Base-by-base conservation (phyloP, 1,139 yeast species). In the Hansenula sp. region DNA sequence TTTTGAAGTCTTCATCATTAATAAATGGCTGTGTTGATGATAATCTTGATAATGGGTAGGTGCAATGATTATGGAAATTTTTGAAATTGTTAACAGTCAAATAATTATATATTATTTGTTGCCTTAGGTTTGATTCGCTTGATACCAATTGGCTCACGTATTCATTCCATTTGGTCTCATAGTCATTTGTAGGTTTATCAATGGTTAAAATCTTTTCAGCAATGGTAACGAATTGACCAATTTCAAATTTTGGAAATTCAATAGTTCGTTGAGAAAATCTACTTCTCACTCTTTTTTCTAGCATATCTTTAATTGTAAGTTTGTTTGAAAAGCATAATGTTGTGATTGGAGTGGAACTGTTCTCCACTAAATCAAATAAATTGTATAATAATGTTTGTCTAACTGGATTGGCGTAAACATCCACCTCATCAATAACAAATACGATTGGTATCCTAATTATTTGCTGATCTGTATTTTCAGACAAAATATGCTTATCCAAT, bases 201-300 rank as follows among this genome's bases (percentile, higher is more conserved):
- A 59, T 46, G 11, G 53, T 54, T 6, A 71, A 46, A 49, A 68
- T 62, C 52, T 46, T 59, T 34, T 65, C 63, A 48, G 57, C 67
- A 55, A 52, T 60, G 38, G 41, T 53, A 16, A 59, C 44, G 51
- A 79, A 83, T 6, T 69, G 72, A 1, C 72, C 75, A 6, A 64
- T 61, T 3, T 55, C 52, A 0, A 84, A 71, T 43, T 81, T 81
- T 36, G 76, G 75, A 37, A 89, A 69, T 31, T 77, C 72, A 30
- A 88, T 73, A 2, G 86, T 67, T 42, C 96, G 68, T 59, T 91
- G 97, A 30, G 95, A 83, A 62, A 91, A 93, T 49, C 99, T 71
- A 46, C 95, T 84, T 53, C 90, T 77, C 0, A 94, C 98, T 54
- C 99, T 75, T 58, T 91, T 93, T 60, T 94, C 99, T 44, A 93